Conservation (phyloP, 768 basidiomycete genomes). For the Boletus edulis region DNA sequence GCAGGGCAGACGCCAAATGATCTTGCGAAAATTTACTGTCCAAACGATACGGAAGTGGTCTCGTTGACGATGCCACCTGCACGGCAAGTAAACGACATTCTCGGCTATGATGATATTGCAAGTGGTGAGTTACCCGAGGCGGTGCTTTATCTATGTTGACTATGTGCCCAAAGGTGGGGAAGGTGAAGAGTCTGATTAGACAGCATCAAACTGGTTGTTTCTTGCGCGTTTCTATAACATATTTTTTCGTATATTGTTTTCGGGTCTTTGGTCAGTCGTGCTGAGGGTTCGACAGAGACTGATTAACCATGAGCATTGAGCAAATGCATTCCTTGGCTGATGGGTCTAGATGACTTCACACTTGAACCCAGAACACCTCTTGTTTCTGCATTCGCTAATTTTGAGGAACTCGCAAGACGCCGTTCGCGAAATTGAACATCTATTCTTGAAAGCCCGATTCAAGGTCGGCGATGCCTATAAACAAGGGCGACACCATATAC, state of each 20-base stretch:
- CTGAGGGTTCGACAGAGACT: not conserved
- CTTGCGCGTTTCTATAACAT: no score
- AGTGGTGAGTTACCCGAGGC: slow-evolving; percentile 8
- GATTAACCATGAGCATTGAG: not conserved
- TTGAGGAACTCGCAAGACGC: no score
- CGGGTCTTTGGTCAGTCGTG: not conserved
- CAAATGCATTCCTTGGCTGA: no score
- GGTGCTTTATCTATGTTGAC: not conserved
- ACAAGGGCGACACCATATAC: no score
- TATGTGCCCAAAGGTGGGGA: slow-evolving; percentile 4
- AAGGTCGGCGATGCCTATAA: no score
- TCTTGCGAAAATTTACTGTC: slow-evolving; percentile 20
- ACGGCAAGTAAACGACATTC: slow-evolving; percentile 8
- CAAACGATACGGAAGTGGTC: slow-evolving; percentile 13
- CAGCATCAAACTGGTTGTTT: not conserved
- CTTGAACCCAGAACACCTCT: not conserved
- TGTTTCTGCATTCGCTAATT: no score
- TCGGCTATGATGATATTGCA: slow-evolving; percentile 18
- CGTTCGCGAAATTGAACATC: no score
- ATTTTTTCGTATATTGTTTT: not conserved
- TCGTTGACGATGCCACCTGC: slow-evolving; percentile 20
- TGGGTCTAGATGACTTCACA: not conserved
- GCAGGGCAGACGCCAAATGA: slow-evolving; percentile 27
- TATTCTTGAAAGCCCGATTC: no score
- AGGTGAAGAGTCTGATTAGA: not conserved